These are phyloP conservation scores for Agroathelia rolfsii DNA, from an alignment of 1,284 basidiomycete species.

Conservation along the genomic window DNA sequence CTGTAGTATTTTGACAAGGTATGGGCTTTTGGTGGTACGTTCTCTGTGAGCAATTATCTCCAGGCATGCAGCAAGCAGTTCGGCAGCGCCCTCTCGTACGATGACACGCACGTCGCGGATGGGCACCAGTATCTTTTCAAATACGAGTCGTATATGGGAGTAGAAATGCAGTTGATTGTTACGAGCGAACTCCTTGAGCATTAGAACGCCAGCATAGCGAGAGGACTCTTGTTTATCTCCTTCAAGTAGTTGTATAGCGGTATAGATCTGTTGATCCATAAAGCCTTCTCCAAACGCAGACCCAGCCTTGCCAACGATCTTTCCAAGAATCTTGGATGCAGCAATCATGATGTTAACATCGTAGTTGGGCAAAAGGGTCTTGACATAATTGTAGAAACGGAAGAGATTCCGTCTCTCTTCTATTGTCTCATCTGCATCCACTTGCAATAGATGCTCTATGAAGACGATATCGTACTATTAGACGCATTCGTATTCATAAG, in stretches of 20 bases:
- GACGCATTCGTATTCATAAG: conserved; percentile 11
- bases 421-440: conserved; percentile 65
- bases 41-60: conserved; percentile 75
- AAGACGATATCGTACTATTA: conserved; percentile 12
- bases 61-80: conserved; percentile 82
- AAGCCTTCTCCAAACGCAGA: conserved; percentile 78
- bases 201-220: conserved; percentile 78
- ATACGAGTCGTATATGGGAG: conserved; percentile 75
- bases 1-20: conserved; percentile 72
- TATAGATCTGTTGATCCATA: conserved; percentile 79
- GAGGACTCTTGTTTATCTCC: conserved; percentile 67
- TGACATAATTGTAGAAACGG: conserved; percentile 88
- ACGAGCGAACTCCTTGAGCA: conserved; percentile 83
- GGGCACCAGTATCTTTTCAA: conserved; percentile 87
- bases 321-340: conserved; percentile 77
- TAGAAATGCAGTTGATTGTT: conserved; percentile 83
- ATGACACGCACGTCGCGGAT: conserved; percentile 77
- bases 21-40: conserved; percentile 54
- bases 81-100: conserved; percentile 85
- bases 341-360: conserved; percentile 85
- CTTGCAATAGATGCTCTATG: conserved; percentile 60
- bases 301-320: conserved; percentile 75
- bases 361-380: conserved; percentile 72
- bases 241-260: conserved; percentile 71
- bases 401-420: conserved; percentile 72